phyloP scores from a whole-genome alignment of 169 alveolate species.

The Nephromyces sp. region DNA sequence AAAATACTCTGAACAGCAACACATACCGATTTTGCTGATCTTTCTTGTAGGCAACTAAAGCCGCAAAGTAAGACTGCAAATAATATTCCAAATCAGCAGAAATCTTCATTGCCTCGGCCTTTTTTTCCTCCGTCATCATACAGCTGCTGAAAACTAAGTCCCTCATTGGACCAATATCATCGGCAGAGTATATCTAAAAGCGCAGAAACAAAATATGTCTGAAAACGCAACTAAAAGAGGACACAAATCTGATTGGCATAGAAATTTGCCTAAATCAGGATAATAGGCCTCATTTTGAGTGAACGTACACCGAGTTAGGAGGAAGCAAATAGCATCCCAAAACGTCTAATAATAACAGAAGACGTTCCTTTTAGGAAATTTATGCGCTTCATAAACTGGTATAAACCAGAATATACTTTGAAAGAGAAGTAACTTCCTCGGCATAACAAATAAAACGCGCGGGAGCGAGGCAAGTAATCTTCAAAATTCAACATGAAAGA shows the following conservation, averaged over 20 bases:
- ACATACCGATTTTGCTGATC: neutral
- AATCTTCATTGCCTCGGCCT: neutral
- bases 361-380: neutral
- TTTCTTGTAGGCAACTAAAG: neutral
- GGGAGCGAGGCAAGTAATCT: too few species aligned
- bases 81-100: neutral
- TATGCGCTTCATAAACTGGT: too few species aligned
- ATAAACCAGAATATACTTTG: too few species aligned
- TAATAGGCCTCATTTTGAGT: neutral
- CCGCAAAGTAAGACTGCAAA: neutral
- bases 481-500: too few species aligned
- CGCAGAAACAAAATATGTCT: neutral
- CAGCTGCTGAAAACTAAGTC: neutral
- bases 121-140: neutral
- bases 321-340: neutral
- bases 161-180: neutral
- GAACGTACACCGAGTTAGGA: neutral
- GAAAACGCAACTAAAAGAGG: neutral
- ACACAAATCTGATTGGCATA: neutral
- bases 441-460: too few species aligned
- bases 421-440: too few species aligned
- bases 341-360: neutral
- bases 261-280: neutral
- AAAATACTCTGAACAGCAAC: too few species aligned
- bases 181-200: neutral